Evolutionary conservation across 2,329 filamentous ascomycete genomes (phyloP), one percentile per base, ranked within the genome.

Genomic region (Trichophyton simii): DNA sequence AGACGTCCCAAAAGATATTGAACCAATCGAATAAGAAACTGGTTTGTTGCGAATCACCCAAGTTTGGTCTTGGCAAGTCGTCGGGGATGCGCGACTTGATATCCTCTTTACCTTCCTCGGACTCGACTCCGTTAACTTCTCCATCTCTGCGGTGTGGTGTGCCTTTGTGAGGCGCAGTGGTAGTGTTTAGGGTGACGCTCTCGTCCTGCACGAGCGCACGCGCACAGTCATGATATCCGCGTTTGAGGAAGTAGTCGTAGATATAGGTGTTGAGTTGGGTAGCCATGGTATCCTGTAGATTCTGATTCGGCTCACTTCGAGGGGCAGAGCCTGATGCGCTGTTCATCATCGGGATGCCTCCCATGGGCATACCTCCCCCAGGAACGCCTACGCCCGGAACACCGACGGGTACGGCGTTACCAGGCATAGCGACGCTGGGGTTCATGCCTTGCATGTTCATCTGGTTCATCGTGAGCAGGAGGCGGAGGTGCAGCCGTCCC

Each of bases 1-100:
- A 95, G 68, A 97, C 90, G 70, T 99, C 94, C 91, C 91, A 97
- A 74, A 99, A 99, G 59, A 96, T 82, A 70, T 87, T 89, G 79
- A 95, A 99, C 94, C 94, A 99, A 70, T 97, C 94, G 67, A 90
- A 87, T n/a, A 99, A 80, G 70, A 99, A 97, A 28, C 89, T 89
- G 0, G 72, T 64, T 83, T 88, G 68, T 87, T 87, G 60, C 82
- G 82, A 71, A 63, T 76, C 78, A 65, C 84, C 85, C 5, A 83
- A 68, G 60, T 68, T 73, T 15, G 76, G 76, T 25, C 75, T 80
- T 3, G 92, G 92, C 44, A 97, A 81, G 70, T 95, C 91, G 62
- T 86, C 83, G 0, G 89, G 88, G 50, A 87, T 81, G 72, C 92
- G 91, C 58, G 80, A 73, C 66, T 89, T 86, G 63, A 87, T 76